Percentiles rank a stretch among this genome's conserved stretches.
Conservation (phyloP, 2,329 filamentous ascomycete species). For the Pseudogymnoascus sp. region DNA sequence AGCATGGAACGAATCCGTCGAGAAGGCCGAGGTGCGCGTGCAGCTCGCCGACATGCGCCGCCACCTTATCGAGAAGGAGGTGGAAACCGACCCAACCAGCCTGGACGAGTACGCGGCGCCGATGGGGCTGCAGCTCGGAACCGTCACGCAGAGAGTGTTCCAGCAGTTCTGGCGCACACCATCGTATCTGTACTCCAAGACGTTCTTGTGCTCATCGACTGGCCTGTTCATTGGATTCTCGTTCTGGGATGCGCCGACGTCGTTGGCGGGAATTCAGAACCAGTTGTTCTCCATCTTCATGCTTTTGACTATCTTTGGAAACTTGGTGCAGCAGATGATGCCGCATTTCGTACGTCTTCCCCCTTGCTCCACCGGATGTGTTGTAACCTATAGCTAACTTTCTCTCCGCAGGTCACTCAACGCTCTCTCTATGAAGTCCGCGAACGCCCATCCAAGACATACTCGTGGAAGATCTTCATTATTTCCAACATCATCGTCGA, state of each 20-base stretch:
- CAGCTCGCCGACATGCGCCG: conserved; percentile 47
- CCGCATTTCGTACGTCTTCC: conserved; percentile 56
- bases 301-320: conserved; percentile 65
- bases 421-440: conserved; percentile 54
- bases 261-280: conserved; percentile 56
- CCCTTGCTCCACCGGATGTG: conserved; percentile 33
- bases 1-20: conserved; percentile 46
- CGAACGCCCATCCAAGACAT: conserved; percentile 71
- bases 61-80: conserved; percentile 28
- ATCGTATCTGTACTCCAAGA: conserved; percentile 39
- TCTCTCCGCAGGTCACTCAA: conserved; percentile 13
- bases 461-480: conserved; percentile 60
- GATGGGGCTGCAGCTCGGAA: conserved; percentile 41
- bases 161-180: conserved; percentile 57
- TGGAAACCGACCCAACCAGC: conserved; percentile 20
- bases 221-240: conserved; percentile 61
- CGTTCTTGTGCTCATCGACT: conserved; percentile 29
- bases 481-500: conserved; percentile 72
- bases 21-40: conserved; percentile 30
- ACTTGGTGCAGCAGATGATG: conserved; percentile 69
- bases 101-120: conserved; percentile 55
- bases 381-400: not conserved
- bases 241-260: conserved; percentile 53
- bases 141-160: conserved; percentile 50
- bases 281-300: conserved; percentile 70